Evolutionary conservation across 805 yeast genomes (phyloP), one percentile per base, ranked within the genome.

Genomic region (Alloascoidea hylecoeti): DNA sequence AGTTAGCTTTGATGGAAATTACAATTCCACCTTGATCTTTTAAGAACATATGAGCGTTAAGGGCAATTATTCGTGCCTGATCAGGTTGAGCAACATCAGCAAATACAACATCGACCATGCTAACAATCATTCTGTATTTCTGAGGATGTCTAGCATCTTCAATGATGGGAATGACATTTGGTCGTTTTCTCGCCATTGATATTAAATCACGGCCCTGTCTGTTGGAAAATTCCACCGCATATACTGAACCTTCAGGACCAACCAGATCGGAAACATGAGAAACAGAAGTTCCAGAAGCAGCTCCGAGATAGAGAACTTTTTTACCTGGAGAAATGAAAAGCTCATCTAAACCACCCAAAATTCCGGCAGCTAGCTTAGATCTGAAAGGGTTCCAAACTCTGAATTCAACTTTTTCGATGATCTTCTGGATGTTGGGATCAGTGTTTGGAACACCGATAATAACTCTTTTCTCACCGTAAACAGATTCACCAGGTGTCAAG

Each of bases 121-220:
- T 95, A 46, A 92, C 72, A 54, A 92, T 75, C 98, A 92, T 92
- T 72, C 98, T 80, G 79, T 92, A 92, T 68, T 92, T 92, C 64
- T 92, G 98, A 57, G 98, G 98, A 69, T 92, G 98, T 73, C 98
- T 88, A 47, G 98, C 98, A 69, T 92, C 98, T 68, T 92, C 98
- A 61, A 92, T 88, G 64, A 92, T 92, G 56, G 98, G 98, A 50
- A 92, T 85, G 42, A 92, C 94, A 59, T 92, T 92, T 48, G 98
- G 97, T 76, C 98, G 84, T 94, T 92, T 92, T 78, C 89, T 92
- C 60, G 98, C 98, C 98, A 92, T 92, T 56, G 94, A 84, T 56
- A 92, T 89, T 66, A 92, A 75, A 66, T 92, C 98, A 74, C 98
- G 82, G 63, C 98, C 98, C 57, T 97, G 95, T 75, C 98, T 82